Conservation (phyloP, 257 asterid genomes). For the Petunia secreta region DNA sequence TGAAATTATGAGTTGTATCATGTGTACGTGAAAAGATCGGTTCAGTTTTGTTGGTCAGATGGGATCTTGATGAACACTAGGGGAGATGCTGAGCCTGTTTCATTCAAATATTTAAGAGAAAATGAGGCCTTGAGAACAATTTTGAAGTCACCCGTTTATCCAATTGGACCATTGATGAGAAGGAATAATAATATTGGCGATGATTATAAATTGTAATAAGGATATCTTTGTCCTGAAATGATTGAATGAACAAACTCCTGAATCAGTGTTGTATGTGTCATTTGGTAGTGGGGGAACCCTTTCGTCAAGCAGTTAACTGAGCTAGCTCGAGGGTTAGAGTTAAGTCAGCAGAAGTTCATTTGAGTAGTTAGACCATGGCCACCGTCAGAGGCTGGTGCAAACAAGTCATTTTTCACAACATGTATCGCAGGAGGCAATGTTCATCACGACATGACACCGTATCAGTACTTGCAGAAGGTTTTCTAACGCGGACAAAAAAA, state of each 20-base stretch:
- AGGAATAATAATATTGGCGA: no score
- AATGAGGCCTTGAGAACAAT: constrained; percentile 35
- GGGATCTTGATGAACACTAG: constrained; percentile 71
- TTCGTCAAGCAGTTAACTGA: constrained; percentile 49
- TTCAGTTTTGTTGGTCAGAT: constrained; percentile 34
- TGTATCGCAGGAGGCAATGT: constrained; percentile 1
- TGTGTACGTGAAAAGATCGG: constrained; percentile 42
- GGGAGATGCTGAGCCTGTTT: constrained; percentile 52
- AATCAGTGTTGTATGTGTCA: constrained; percentile 59
- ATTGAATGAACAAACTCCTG: constrained; percentile 59
- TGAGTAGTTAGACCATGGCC: constrained; percentile 62
- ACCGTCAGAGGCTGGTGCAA: constrained; percentile 42
- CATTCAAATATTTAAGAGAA: constrained; percentile 49
- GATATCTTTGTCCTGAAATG: constrained; percentile 32
- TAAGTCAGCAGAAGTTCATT: constrained; percentile 55
- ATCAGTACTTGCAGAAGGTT: constrained; percentile 49
- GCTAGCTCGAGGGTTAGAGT: constrained; percentile 67
- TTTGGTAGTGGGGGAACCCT: constrained; percentile 76
- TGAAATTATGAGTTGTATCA: constrained; percentile 50
- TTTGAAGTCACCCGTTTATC: constrained; percentile 47
- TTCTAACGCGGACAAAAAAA: constrained; percentile 33
- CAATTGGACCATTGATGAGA: constrained; percentile 62
- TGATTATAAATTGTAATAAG: not conserved
- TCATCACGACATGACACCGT: not conserved
- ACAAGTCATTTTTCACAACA: constrained; percentile 45